Evolutionary conservation across 1,284 basidiomycete species (phyloP).

Genomic region (Pyrrhoderma noxium): DNA sequence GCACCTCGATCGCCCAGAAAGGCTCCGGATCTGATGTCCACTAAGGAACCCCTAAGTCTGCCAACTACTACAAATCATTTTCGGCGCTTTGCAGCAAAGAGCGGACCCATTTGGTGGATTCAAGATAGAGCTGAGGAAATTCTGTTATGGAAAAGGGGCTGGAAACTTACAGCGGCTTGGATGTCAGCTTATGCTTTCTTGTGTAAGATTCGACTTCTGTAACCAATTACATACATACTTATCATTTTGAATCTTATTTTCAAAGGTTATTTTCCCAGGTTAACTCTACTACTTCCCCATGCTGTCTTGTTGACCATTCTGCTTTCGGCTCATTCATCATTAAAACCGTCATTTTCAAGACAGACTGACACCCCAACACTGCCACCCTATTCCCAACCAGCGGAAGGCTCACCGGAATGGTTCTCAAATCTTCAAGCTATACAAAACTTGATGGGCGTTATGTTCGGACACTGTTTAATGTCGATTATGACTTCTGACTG

Average conservation of each 20-base stretch:
- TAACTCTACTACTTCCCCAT: slow-evolving; percentile 61
- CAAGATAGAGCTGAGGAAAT: slow-evolving; percentile 73
- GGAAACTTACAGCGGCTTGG: slow-evolving; percentile 59
- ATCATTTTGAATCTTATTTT: background rate
- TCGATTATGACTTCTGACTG: background rate
- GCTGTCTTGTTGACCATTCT: slow-evolving; percentile 46
- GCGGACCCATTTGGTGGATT: slow-evolving; percentile 69
- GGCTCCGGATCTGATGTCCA: slow-evolving; percentile 32
- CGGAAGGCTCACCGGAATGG: slow-evolving; percentile 61
- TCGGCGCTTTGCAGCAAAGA: slow-evolving; percentile 57
- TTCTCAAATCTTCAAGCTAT: slow-evolving; percentile 72
- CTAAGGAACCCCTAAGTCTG: slow-evolving; percentile 59
- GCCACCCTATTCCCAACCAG: slow-evolving; percentile 32
- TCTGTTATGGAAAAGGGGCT: slow-evolving; percentile 62
- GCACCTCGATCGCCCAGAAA: slow-evolving; percentile 24
- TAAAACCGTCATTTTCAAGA: slow-evolving; percentile 17
- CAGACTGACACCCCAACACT: slow-evolving; percentile 27
- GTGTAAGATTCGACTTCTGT: slow-evolving; percentile 57
- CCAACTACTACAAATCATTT: slow-evolving; percentile 69
- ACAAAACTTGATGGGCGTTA: slow-evolving; percentile 73
- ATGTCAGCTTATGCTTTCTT: slow-evolving; percentile 61
- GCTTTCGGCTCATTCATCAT: slow-evolving; percentile 46
- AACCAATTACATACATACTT: too few relatives aligned
- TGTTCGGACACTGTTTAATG: slow-evolving; percentile 36
- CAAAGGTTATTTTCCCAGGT: slow-evolving; percentile 59